Conservation (phyloP, 306 rosid species). For the Sindora glabra region DNA sequence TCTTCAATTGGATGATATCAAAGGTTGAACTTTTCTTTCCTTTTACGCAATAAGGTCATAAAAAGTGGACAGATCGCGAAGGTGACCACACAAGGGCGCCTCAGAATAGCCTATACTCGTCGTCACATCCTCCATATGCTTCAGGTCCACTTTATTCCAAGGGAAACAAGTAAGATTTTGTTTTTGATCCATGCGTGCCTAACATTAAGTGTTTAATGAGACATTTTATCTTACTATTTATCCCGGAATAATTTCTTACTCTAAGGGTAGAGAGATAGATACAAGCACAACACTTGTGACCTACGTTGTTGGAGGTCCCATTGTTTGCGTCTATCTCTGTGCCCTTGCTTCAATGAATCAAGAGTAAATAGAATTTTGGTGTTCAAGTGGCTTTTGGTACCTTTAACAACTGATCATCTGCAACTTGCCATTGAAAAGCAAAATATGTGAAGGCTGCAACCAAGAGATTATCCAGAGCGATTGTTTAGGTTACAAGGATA, state of each 20-base stretch:
- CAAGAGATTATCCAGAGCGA: slow-evolving; percentile 50
- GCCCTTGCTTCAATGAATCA: too few relatives aligned
- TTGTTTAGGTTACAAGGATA: slow-evolving; percentile 69
- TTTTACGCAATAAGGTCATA: slow-evolving; percentile 39
- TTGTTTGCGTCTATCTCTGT: too few relatives aligned
- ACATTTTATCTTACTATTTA: too few relatives aligned
- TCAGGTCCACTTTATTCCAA: slow-evolving; percentile 37
- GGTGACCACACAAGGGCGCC: slow-evolving; percentile 42
- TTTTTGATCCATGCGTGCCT: neutral
- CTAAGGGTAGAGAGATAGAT: too few relatives aligned
- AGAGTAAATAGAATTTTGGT: too few relatives aligned
- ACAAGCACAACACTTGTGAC: too few relatives aligned
- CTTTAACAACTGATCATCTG: slow-evolving; percentile 1
- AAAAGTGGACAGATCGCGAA: slow-evolving; percentile 36
- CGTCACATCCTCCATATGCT: slow-evolving; percentile 48
- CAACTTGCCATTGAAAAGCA: slow-evolving; percentile 21
- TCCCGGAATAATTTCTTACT: too few relatives aligned
- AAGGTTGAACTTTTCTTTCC: neutral
- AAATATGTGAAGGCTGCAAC: slow-evolving; percentile 72
- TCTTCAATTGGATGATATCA: neutral
- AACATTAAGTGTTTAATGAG: neutral
- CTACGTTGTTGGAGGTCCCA: too few relatives aligned
- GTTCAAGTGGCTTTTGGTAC: too few relatives aligned
- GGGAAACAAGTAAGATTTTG: slow-evolving; percentile 41
- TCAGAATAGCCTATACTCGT: slow-evolving; percentile 33